A percentile compares a stretch with the other conserved stretches of the same genome.
phyloP scores from a whole-genome alignment of 2,329 filamentous ascomycete species.

The Nemania sp. region DNA sequence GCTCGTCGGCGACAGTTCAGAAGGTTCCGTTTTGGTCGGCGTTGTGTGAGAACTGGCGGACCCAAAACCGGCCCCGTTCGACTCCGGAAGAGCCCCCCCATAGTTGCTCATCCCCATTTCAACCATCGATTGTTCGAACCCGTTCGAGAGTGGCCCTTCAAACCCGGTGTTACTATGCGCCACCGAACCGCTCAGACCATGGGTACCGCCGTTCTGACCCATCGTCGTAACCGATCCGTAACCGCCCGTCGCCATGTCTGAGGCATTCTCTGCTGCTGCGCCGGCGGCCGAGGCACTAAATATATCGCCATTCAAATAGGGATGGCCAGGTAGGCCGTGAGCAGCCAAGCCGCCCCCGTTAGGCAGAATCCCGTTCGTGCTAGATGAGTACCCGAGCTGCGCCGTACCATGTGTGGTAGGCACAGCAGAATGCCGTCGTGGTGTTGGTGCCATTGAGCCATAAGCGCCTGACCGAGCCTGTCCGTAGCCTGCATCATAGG shows the following conservation, averaged over 20 bases:
- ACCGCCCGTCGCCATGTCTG: background rate
- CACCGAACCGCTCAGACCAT: background rate
- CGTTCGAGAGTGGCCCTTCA: slow-evolving; percentile 7
- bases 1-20: background rate
- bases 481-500: slow-evolving; percentile 14
- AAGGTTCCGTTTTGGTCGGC: slow-evolving; percentile 3
- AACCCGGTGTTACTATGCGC: background rate
- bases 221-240: background rate
- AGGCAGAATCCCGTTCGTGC: slow-evolving; percentile 14
- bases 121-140: background rate
- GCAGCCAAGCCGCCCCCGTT: slow-evolving; percentile 15
- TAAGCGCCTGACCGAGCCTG: slow-evolving; percentile 6
- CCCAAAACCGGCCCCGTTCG: background rate
- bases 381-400: slow-evolving; percentile 22
- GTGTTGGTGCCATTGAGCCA: background rate
- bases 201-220: background rate
- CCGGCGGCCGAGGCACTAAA: slow-evolving; percentile 22
- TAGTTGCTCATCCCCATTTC: background rate
- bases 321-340: slow-evolving; percentile 15
- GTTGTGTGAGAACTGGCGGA: background rate
- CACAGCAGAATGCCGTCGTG: slow-evolving; percentile 24
- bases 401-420: slow-evolving; percentile 18
- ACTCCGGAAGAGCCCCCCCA: background rate
- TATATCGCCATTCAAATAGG: slow-evolving; percentile 22
- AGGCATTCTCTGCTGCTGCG: slow-evolving; percentile 1